phyloP scores from a whole-genome alignment of 352 stramenopile genomes.

The Pythium oligandrum region DNA sequence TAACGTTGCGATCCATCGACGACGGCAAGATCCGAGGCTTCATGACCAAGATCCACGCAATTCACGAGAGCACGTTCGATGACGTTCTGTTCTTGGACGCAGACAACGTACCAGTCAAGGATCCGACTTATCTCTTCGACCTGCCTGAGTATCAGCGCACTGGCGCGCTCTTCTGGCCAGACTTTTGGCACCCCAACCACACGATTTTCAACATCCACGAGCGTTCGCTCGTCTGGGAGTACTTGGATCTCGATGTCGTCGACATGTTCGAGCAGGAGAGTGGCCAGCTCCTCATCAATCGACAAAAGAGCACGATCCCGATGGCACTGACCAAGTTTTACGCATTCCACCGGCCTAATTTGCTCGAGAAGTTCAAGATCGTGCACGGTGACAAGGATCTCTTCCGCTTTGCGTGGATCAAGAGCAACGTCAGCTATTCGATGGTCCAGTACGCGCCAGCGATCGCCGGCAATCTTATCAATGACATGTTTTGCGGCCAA shows the following conservation, averaged over 20 bases:
- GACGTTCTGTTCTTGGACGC: constrained; percentile 74
- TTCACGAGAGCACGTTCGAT: constrained; percentile 59
- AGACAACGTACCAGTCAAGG: constrained; percentile 56
- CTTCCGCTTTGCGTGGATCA: constrained; percentile 77
- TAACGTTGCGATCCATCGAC: constrained; percentile 45
- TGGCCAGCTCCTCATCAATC: constrained; percentile 67
- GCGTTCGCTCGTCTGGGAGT: constrained; percentile 54
- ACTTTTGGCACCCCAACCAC: constrained; percentile 69
- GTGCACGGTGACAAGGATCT: constrained; percentile 78
- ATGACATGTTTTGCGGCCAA: constrained; percentile 59
- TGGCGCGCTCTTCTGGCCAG: constrained; percentile 70
- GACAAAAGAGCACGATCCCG: constrained; percentile 24
- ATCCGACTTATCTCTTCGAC: constrained; percentile 66
- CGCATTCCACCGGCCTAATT: constrained; percentile 47
- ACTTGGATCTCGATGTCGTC: constrained; percentile 53
- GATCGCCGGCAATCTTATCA: constrained; percentile 28
- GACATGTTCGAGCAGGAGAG: constrained; percentile 84
- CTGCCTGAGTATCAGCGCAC: constrained; percentile 31
- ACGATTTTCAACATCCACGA: constrained; percentile 71
- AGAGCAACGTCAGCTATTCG: constrained; percentile 46
- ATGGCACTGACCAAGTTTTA: constrained; percentile 63
- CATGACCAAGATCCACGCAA: constrained; percentile 63
- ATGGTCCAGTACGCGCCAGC: constrained; percentile 56
- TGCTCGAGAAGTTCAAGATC: constrained; percentile 56
- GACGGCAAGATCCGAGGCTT: constrained; percentile 43